These are phyloP conservation scores for Veloboletus limbatus DNA, from an alignment of 1,284 basidiomycete species.

Conservation along the genomic window DNA sequence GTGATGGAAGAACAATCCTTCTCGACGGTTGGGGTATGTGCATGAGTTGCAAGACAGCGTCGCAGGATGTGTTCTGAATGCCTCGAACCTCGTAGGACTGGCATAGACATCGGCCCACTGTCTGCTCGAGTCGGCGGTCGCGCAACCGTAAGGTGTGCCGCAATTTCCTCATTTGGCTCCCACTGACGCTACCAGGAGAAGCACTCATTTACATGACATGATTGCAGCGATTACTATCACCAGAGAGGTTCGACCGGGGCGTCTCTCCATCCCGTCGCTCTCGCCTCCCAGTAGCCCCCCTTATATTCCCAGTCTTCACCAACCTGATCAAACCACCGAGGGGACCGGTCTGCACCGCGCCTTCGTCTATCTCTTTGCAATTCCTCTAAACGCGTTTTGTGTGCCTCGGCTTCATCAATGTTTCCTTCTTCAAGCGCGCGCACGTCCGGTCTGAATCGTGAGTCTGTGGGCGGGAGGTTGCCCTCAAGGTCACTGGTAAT, in stretches of 20 bases:
- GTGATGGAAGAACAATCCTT: constrained; percentile 81
- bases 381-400: constrained; percentile 77
- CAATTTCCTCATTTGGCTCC: constrained; percentile 15
- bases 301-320: constrained; percentile 73
- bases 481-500: constrained; percentile 67
- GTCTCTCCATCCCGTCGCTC: constrained; percentile 61
- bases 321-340: constrained; percentile 71
- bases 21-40: constrained; percentile 48
- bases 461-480: constrained; percentile 80
- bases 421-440: constrained; percentile 83
- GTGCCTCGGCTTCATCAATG: constrained; percentile 70
- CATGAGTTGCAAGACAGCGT: constrained; percentile 54
- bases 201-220: background rate
- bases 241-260: constrained; percentile 52
- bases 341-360: constrained; percentile 50
- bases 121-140: background rate
- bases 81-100: constrained; percentile 15
- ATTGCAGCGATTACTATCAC: constrained; percentile 53
- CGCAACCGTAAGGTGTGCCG: too few species aligned
- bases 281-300: constrained; percentile 83
- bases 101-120: constrained; percentile 17
- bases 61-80: constrained; percentile 13
- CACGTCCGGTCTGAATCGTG: constrained; percentile 83
- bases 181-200: too few species aligned
- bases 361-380: constrained; percentile 66